Percentiles rank a stretch among this genome's conserved stretches.
Evolutionary conservation across 768 basidiomycete species (phyloP).

Genomic region (Megacollybia marginata): DNA sequence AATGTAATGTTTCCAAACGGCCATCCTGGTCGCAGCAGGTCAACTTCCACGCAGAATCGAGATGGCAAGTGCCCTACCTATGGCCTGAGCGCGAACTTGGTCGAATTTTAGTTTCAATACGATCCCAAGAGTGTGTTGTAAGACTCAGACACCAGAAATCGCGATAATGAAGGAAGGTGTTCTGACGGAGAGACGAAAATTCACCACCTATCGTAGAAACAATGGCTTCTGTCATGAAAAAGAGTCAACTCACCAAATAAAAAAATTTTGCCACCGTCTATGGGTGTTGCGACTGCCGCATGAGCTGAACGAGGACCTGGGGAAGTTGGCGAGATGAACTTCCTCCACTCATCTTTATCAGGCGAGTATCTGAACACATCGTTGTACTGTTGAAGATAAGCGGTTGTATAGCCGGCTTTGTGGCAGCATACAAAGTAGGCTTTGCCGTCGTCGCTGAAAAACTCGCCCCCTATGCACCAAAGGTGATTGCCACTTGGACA

Average conservation of each 20-base stretch:
- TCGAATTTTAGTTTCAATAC: constrained; percentile 77
- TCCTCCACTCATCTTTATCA: constrained; percentile 90
- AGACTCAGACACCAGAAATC: constrained; percentile 90
- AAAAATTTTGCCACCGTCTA: constrained; percentile 81
- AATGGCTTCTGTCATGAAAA: neutral
- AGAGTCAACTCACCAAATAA: constrained; percentile 53
- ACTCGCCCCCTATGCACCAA: constrained; percentile 84
- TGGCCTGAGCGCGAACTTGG: constrained; percentile 82
- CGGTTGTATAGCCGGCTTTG: too few relatives aligned
- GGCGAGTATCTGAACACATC: constrained; percentile 84
- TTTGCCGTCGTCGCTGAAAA: constrained; percentile 79
- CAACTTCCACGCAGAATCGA: neutral
- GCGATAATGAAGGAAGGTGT: constrained; percentile 80
- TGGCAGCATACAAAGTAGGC: constrained; percentile 27
- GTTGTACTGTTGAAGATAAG: constrained; percentile 38
- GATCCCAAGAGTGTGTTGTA: constrained; percentile 72
- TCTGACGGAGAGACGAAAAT: constrained; percentile 79
- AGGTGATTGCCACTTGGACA: constrained; percentile 78
- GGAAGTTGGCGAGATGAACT: constrained; percentile 75
- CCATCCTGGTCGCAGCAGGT: constrained; percentile 50
- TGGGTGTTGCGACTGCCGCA: constrained; percentile 65
- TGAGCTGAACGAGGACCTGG: constrained; percentile 88
- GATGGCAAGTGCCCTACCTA: constrained; percentile 34
- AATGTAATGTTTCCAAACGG: constrained; percentile 81
- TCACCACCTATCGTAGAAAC: constrained; percentile 55